Evolutionary conservation across 2,329 filamentous ascomycete genomes (phyloP), one percentile per base, ranked within the genome.

Genomic region (Fusarium heterosporum): DNA sequence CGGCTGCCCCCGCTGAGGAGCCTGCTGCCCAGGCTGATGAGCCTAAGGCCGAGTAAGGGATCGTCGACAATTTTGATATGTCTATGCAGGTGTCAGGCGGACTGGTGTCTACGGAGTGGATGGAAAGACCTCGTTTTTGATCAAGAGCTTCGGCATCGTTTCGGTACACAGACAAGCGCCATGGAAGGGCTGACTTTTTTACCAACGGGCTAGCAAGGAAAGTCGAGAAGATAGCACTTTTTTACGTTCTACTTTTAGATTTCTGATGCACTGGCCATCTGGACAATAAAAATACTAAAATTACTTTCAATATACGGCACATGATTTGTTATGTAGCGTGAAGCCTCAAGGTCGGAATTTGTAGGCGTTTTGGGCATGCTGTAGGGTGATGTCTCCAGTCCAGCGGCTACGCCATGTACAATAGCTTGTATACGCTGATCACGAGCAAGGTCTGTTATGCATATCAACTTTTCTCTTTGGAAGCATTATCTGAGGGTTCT

Each of bases 71-170:
- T 36, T 36, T 36, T 54, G 55, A 64, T 73, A 69, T 70, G 69
- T 74, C 73, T 73, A 72, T 73, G 71, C 70, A 73, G 72, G 77
- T 78, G 75, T 76, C 78, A 80, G 84, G 80, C 79, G 81, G 83
- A 81, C 80, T 82, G 85, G 85, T 87, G 85, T 88, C 84, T 86
- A 83, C 79, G 85, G 85, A 87, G 85, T 87, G 84, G 84, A 83
- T 79, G 84, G 84, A 85, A 36, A 84, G 81, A 82, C 79, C 79
- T 85, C 82, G 78, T 82, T 83, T 83, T 81, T 80, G 71, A 79
- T 77, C 76, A 80, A 79, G 74, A 78, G 75, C 78, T 79, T 81
- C 79, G 79, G 78, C 79, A 81, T 81, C 76, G 76, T 80, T 81
- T 82, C 80, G 80, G 80, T 78, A 79, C 77, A 77, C 75, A 76